These are phyloP conservation scores for Thermomyces lanuginosus DNA, from an alignment of 2,329 filamentous ascomycete species.

Conservation along the genomic window DNA sequence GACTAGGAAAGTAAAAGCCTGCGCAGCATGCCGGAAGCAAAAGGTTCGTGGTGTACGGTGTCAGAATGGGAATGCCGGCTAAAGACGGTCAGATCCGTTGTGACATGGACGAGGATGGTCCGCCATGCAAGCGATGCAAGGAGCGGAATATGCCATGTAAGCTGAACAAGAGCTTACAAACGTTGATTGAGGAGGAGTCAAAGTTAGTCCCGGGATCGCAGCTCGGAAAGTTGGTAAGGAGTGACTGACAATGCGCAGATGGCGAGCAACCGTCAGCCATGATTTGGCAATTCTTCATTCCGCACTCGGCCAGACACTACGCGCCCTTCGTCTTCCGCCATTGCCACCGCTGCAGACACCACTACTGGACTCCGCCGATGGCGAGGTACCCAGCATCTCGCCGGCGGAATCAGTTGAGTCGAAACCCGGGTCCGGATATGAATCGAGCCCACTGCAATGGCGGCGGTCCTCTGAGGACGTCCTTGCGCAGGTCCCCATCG, in stretches of 20 bases:
- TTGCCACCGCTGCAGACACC: constrained; percentile 23
- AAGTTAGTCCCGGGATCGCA: constrained; percentile 2
- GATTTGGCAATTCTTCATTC: constrained; percentile 6
- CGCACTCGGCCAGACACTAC: constrained; percentile 16
- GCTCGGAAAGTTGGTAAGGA: too few species aligned
- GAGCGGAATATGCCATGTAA: constrained; percentile 31
- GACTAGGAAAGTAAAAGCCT: constrained; percentile 29
- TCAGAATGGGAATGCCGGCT: not conserved
- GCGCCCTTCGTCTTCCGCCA: constrained; percentile 22
- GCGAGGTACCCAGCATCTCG: constrained; percentile 1
- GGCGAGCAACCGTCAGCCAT: constrained; percentile 14
- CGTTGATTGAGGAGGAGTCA: constrained; percentile 29
- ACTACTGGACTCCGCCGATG: constrained; percentile 7
- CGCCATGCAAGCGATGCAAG: constrained; percentile 32
- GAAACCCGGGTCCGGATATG: too few species aligned
- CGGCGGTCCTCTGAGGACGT: too few species aligned
- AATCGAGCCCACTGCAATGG: too few species aligned
- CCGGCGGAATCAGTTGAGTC: not conserved
- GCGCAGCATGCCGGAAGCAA: constrained; percentile 35
- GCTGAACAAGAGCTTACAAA: constrained; percentile 31
- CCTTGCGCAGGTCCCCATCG: constrained; percentile 14
- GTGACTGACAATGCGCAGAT: not conserved
- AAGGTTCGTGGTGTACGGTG: constrained; percentile 21
- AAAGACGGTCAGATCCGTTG: constrained; percentile 25
- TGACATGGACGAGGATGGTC: constrained; percentile 30